These are phyloP conservation scores for Talaromyces adpressus DNA, from an alignment of 495 filamentous ascomycete genomes.

Conservation along the genomic window DNA sequence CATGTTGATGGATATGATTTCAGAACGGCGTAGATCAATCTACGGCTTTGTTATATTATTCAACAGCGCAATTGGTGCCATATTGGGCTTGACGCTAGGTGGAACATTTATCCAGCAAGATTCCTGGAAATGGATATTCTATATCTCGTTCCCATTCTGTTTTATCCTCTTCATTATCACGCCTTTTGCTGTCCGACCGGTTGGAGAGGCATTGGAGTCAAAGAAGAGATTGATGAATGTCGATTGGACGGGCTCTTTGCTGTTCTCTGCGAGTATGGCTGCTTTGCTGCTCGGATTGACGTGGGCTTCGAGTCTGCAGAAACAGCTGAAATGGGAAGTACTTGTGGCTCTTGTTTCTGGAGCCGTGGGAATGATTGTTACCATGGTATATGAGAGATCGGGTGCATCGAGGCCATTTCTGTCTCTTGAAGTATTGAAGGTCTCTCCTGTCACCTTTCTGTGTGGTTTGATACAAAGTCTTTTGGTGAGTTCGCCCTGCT, in stretches of 20 bases:
- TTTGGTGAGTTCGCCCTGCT: slow-evolving; percentile 15
- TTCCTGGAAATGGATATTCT: slow-evolving; percentile 25
- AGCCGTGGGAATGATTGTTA: slow-evolving; percentile 14
- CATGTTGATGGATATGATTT: slow-evolving; percentile 30
- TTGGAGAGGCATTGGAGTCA: slow-evolving; percentile 13
- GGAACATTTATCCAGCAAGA: neutral
- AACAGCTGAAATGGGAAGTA: slow-evolving; percentile 38
- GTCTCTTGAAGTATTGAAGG: slow-evolving; percentile 35
- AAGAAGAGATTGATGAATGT: slow-evolving; percentile 16
- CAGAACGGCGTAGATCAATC: slow-evolving; percentile 23
- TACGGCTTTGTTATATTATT: slow-evolving; percentile 24
- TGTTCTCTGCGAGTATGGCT: slow-evolving; percentile 40
- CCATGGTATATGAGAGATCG: slow-evolving; percentile 32
- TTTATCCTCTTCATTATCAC: slow-evolving; percentile 20
- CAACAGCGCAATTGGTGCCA: slow-evolving; percentile 7
- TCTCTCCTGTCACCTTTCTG: slow-evolving; percentile 23
- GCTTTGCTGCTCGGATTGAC: slow-evolving; percentile 48
- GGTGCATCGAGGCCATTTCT: slow-evolving; percentile 43
- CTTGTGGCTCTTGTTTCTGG: slow-evolving; percentile 43
- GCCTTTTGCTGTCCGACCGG: slow-evolving; percentile 15
- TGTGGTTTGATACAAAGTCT: slow-evolving; percentile 43
- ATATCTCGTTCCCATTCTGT: slow-evolving; percentile 31
- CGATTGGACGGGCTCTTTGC: slow-evolving; percentile 34
- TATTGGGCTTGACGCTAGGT: neutral
- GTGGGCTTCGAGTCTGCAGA: slow-evolving; percentile 50